Evolutionary conservation across 768 basidiomycete species (phyloP), one percentile per base, ranked within the genome.

Genomic region (Pulveroboletus ravenelii): DNA sequence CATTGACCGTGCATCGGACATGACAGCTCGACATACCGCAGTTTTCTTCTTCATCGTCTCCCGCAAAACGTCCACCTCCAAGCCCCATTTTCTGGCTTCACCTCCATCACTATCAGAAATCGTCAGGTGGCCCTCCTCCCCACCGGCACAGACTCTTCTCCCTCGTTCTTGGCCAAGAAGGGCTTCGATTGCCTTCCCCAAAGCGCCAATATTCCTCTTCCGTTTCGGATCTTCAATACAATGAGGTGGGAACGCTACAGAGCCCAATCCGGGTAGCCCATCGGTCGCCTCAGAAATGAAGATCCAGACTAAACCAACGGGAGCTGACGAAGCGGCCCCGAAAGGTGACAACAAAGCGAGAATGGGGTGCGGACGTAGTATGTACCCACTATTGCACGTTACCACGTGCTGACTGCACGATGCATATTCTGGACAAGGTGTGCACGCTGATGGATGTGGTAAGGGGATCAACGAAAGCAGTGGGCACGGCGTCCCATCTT

Each of bases 221-320:
- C 89, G 74, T 62, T 73, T 79, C 47, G 87, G 87, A 69, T 93
- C 89, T 70, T 86, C 85, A 43, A 82, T 71, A 62, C 90, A 93
- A 41, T 79, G 75, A 36, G 87, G 86, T 23, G 89, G 81, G 45
- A 93, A 73, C 18, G 82, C 87, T 36, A 92, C 76, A 52, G 85
- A 79, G n/a, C 89, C 87, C 20, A 89, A 68, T 30, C 81, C 79
- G 18, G 89, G 90, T 43, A 91, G 63, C 29, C 90, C 90, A 68
- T 92, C 77, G 40, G 81, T 68, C 10, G 73, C 50, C 40, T 62
- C 57, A 37, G 74, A 75, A 48, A 84, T 63, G 38, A 72, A 61
- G 59, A 74, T 74, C 78, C 78, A 80, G 32, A 70, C 60, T 47
- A 68, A 37, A 49, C 76, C 74, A 36, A 67, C 61, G 48, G 74